Conservation (phyloP, 1,139 yeast genomes). For the Pichia kudriavzevii region DNA sequence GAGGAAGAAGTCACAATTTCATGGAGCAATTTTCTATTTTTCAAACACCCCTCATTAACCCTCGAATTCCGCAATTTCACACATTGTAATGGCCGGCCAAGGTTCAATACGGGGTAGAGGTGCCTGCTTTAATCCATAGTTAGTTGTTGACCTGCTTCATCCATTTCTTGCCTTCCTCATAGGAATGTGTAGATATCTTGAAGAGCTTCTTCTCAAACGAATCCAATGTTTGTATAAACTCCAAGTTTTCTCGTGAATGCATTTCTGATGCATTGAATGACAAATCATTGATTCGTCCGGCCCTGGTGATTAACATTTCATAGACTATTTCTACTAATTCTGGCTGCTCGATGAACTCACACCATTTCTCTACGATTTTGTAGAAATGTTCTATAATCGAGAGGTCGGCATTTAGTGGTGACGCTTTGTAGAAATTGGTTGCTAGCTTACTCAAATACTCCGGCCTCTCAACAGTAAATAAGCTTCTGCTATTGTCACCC, state of each 20-base stretch:
- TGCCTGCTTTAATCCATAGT: too few relatives aligned
- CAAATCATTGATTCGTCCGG: conserved; percentile 14
- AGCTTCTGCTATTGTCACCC: conserved; percentile 4
- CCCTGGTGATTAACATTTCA: conserved; percentile 13
- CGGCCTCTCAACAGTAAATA: conserved; percentile 14
- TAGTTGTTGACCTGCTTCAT: too few relatives aligned
- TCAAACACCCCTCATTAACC: too few relatives aligned
- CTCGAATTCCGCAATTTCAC: too few relatives aligned
- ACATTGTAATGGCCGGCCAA: too few relatives aligned
- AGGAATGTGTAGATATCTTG: conserved; percentile 9
- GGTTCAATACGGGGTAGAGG: too few relatives aligned
- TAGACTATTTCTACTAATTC: conserved; percentile 12
- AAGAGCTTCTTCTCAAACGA: conserved; percentile 13
- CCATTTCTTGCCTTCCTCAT: conserved; percentile 10
- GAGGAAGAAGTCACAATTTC: too few relatives aligned
- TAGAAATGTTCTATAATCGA: conserved; percentile 13
- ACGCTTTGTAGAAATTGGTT: conserved; percentile 15
- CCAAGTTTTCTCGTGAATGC: conserved; percentile 13
- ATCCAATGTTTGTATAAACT: conserved; percentile 14
- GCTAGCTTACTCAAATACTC: conserved; percentile 16
- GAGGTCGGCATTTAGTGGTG: conserved; percentile 14
- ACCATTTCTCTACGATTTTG: conserved; percentile 14
- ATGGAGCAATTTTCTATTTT: too few relatives aligned
- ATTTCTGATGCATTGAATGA: conserved; percentile 11
- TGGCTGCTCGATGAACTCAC: conserved; percentile 15